Base-by-base conservation (phyloP, 257 asterid species). In the Solanum clarkiae region DNA sequence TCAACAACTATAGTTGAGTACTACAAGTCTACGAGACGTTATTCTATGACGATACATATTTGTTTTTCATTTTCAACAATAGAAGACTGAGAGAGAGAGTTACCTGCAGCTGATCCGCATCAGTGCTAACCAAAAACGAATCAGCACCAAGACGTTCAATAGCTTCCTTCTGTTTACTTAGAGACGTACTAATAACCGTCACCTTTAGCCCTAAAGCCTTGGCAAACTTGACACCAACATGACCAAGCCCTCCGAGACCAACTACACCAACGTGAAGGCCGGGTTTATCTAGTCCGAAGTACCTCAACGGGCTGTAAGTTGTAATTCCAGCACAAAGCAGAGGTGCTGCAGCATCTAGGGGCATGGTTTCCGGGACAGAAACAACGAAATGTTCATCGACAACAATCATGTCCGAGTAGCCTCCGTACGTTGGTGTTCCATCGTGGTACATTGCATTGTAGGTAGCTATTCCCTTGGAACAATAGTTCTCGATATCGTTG, bases 231-330 rank as follows among this genome's bases (percentile, higher is more conserved):
- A 86, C 86, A 12, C 69, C 86, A 32, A 86, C 40, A 71, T 86
- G 88, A 15, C 88, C 88, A 1, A 86, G 57, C 2, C 88, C 88
- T 11, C 88, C 88, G 17, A 86, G 86, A 14, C 88, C 86, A 1
- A 86, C 84, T 8, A 86, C 80, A 3, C 88, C 88, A 26, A 86
- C 2, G 20, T 72, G 65, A 36, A 74, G 8, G 4, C 84, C 88
- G 0, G 86, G 86, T 47, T 86, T 82, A 45, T 81, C 83, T 0
- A 86, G 70, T 49, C 84, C 84, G 0, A 14, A 82, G 44, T 71
- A 75, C 55, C 45, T 86, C 40, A 86, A 20, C 0, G 88, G 84
- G 22, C 86, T 74, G 17, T 82, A 83, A 6, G 66, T 79, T 5
- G 86, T 86, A 24, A 75, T 51, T 10, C 88, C 86, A 45, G 84